phyloP scores from a whole-genome alignment of 768 basidiomycete genomes.

The Daedaleopsis sinensis region DNA sequence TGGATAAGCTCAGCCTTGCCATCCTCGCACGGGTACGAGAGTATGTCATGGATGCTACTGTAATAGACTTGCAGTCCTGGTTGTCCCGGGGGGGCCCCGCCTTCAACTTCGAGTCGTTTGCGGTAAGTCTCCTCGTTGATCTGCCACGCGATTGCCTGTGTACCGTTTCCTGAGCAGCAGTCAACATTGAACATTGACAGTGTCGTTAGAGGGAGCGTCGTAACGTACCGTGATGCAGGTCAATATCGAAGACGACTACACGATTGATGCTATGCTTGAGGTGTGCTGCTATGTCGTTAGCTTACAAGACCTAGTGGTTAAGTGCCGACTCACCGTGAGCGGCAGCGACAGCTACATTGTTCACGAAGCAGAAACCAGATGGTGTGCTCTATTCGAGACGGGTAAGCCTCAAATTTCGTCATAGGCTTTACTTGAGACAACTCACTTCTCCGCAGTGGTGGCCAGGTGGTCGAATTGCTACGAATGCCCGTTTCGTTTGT shows the following conservation, averaged over 20 bases:
- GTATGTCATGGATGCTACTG: conserved; percentile 91
- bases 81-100: conserved; percentile 37
- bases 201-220: neutral
- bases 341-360: conserved; percentile 89
- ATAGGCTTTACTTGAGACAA: too few species aligned
- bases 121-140: conserved; percentile 88
- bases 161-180: conserved; percentile 77
- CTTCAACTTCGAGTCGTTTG: conserved; percentile 59
- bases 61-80: conserved; percentile 75
- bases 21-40: conserved; percentile 94
- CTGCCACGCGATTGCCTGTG: conserved; percentile 89
- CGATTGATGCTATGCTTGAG: conserved; percentile 76
- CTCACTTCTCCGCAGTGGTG: conserved; percentile 85
- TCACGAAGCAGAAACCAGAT: conserved; percentile 93
- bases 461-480: conserved; percentile 86
- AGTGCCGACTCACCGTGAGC: conserved; percentile 72
- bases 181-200: neutral
- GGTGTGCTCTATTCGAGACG: conserved; percentile 56
- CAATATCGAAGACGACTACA: conserved; percentile 89
- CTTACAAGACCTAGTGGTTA: neutral
- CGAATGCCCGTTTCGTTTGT: conserved; percentile 58
- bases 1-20: conserved; percentile 78
- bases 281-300: conserved; percentile 62
- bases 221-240: conserved; percentile 79
- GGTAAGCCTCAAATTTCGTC: neutral